Evolutionary conservation across 257 asterid species (phyloP), one percentile per base, ranked within the genome.

Genomic region (Solanum virginianum): DNA sequence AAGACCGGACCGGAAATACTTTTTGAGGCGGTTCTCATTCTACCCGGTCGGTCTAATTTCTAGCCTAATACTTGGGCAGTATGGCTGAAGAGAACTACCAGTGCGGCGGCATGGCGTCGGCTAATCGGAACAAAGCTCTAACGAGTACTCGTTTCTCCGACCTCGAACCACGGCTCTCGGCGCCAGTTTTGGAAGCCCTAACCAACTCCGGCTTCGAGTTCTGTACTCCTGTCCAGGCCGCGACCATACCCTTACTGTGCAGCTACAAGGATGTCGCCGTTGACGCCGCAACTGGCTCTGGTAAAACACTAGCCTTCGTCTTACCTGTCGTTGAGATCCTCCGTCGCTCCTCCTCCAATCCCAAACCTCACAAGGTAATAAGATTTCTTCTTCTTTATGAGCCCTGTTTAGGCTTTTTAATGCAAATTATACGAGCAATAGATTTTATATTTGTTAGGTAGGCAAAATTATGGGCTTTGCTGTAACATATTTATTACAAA

Each of bases 241-340:
- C 93, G 90, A 95, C 99, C 79, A 93, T 96, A 70, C 99, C 98
- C 56, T 84, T 94, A 84, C 95, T 96, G 26, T 94, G 97, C 93
- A 82, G 84, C 91, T 90, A 90, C 92, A 95, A 93, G 85, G 99
- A 95, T 85, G 98, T 96, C 10, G 88, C 97, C 3, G 98, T 96
- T 5, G 98, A 96, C 86, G 99, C 98, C 86, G 98, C 98, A 89
- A 96, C 98, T 47, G 98, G 99, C 83, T 96, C 99, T 36, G 98
- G 98, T 1, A 96, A 96, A 86, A 95, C 98, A 87, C 91, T 95
- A 79, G 97, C 99, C 36, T 96, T 95, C 75, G 89, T 96, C 32
- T 85, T 96, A 29, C 99, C 99, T 69, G 84, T 95, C 10, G 97
- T 96, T 75, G 97, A 96, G 84, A 93, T 97, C 62, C 90, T 97